Evolutionary conservation across 2,329 filamentous ascomycete species (phyloP), one percentile per base, ranked within the genome.

Genomic region (Calonectria henricotiae): DNA sequence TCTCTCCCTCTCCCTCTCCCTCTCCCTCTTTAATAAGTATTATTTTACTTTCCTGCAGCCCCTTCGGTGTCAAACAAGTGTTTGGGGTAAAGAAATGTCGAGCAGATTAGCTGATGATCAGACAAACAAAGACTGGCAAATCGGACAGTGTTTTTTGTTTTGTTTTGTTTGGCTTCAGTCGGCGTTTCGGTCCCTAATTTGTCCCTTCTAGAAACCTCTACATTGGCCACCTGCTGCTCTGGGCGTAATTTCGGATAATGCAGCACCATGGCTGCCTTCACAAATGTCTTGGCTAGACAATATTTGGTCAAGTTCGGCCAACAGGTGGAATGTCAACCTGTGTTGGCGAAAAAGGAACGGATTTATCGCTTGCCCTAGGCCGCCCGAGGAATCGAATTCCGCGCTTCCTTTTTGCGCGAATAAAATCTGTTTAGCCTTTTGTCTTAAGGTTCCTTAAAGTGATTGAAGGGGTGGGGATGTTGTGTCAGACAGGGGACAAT

Each of bases 391-490:
- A 6, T 17, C 5, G 2, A 43, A 49, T 17, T 2, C 25, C 25
- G 46, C 23, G 15, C 46, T 49, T 49, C 46, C 46, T 17, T 49
- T 32, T 17, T 13, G 23, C 15, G 13, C 27, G 46, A 25, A 9
- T 49, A 30, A 49, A 30, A n/a, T 9, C 8, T 30, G 17, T 49
- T 49, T 37, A 49, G 46, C 25, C 46, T 49, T 25, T n/a, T 30
- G 46, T 5, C 46, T 49, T 49, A 49, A 49, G 46, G 46, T 49
- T 49, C 13, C 46, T 49, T 49, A 49, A 49, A 25, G 46, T 49
- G 30, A 49, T 49, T 49, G 23, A 11, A 49, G 46, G 46, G 46
- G 25, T 49, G 46, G 25, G 46, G 46, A 25, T 25, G 46, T n/a
- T 11, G 44, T 49, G 25, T 27, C 15, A 27, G 46, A 30, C 46